Percentiles rank a stretch among this genome's conserved stretches.
These are phyloP conservation scores for Acanthamoeba healyi DNA, from an alignment of 208 protist genomes.

Conservation along the genomic window DNA sequence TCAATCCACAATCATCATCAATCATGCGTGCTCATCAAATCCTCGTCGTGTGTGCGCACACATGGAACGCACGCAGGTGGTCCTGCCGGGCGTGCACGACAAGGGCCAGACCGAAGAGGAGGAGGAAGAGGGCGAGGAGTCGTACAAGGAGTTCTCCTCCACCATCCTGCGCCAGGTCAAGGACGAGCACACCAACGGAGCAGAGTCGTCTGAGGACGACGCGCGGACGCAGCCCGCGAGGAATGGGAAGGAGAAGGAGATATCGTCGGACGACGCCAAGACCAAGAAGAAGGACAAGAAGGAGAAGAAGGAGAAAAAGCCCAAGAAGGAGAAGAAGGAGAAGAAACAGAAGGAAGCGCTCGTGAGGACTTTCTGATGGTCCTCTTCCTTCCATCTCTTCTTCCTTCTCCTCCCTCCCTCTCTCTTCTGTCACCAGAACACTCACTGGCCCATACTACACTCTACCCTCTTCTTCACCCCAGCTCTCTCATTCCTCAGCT, in stretches of 20 bases:
- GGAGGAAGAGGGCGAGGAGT: constrained; percentile 46
- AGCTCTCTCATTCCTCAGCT: no score
- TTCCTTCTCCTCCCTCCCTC: no score
- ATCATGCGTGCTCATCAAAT: background rate
- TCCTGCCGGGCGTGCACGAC: background rate
- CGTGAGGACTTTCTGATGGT: background rate
- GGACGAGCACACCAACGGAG: background rate
- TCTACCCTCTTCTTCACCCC: no score
- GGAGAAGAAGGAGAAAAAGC: constrained; percentile 35
- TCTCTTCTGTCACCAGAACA: no score
- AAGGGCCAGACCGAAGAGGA: constrained; percentile 18
- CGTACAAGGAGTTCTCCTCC: constrained; percentile 53
- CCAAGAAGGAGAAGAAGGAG: constrained; percentile 24
- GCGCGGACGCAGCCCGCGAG: background rate
- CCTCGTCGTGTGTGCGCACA: background rate
- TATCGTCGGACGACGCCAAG: background rate
- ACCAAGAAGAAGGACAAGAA: constrained; percentile 56
- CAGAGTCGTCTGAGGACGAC: background rate
- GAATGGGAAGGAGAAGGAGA: constrained; percentile 36
- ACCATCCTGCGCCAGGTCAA: constrained; percentile 34
- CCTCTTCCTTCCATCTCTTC: no score
- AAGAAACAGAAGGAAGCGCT: background rate
- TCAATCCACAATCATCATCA: no score
- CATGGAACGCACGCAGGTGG: background rate
- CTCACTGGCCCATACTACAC: no score